Conservation (phyloP, 768 basidiomycete genomes). For the Amyloporia xantha region DNA sequence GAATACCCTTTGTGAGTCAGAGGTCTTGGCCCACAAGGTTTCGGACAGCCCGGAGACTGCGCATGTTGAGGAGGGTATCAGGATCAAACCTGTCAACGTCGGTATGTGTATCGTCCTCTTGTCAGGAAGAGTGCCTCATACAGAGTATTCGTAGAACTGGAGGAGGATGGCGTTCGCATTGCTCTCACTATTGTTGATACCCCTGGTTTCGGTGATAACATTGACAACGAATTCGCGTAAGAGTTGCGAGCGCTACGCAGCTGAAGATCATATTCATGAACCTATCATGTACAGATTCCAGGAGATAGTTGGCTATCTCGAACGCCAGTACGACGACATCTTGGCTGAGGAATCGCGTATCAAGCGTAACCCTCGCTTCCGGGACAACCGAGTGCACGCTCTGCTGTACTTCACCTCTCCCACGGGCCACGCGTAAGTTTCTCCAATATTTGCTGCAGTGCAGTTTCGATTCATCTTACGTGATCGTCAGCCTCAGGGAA, state of each 20-base stretch:
- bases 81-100: slow-evolving; percentile 91
- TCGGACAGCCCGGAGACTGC: slow-evolving; percentile 81
- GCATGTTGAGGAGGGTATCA: slow-evolving; percentile 90
- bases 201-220: slow-evolving; percentile 97
- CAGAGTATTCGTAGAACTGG: slow-evolving; percentile 59
- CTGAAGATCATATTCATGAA: not conserved
- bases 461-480: slow-evolving; percentile 1
- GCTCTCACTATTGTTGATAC: slow-evolving; percentile 98
- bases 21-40: slow-evolving; percentile 84
- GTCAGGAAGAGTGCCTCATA: not conserved
- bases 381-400: slow-evolving; percentile 95
- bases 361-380: slow-evolving; percentile 98
- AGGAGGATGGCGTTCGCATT: slow-evolving; percentile 97
- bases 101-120: slow-evolving; percentile 42
- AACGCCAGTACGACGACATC: slow-evolving; percentile 98
- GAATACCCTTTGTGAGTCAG: slow-evolving; percentile 97
- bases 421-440: slow-evolving; percentile 88
- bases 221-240: slow-evolving; percentile 97
- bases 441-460: not conserved
- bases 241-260: slow-evolving; percentile 22
- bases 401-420: slow-evolving; percentile 98
- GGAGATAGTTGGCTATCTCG: slow-evolving; percentile 94
- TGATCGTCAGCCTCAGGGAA: slow-evolving; percentile 66
- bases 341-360: slow-evolving; percentile 97
- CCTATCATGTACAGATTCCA: slow-evolving; percentile 61